phyloP scores from a whole-genome alignment of 2,329 filamentous ascomycete species.

The Beauveria sp. region DNA sequence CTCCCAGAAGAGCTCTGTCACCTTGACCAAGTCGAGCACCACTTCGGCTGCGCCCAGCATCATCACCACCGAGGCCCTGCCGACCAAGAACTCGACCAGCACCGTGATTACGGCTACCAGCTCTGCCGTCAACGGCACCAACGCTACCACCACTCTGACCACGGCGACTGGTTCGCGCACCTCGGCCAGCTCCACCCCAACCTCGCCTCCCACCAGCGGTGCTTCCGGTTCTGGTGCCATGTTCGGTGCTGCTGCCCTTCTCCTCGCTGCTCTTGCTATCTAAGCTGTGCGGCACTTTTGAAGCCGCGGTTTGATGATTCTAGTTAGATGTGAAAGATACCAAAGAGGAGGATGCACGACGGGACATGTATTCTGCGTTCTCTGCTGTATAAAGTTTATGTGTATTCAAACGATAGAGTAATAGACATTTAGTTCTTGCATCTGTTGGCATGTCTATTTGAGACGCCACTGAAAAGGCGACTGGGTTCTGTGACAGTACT shows the following conservation, averaged over 20 bases:
- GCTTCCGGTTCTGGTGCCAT: constrained; percentile 16
- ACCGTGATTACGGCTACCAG: constrained; percentile 12
- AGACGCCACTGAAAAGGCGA: no score
- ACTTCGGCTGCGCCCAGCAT: constrained; percentile 19
- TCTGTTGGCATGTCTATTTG: no score
- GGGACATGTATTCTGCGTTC: not conserved
- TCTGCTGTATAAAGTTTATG: not conserved
- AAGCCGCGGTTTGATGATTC: not conserved
- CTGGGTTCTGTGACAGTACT: not conserved
- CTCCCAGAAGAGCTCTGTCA: constrained; percentile 12
- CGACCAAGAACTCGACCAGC: constrained; percentile 7
- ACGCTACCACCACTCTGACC: constrained; percentile 17
- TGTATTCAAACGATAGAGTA: not conserved
- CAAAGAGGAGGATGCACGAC: not conserved
- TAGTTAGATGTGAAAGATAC: not conserved
- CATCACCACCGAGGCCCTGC: constrained; percentile 14
- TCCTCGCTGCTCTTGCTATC: constrained; percentile 3
- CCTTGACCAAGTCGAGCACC: constrained; percentile 14
- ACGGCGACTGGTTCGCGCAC: constrained; percentile 12
- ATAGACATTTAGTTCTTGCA: not conserved
- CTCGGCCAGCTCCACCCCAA: constrained; percentile 3
- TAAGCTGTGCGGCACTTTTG: not conserved
- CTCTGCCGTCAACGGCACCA: constrained; percentile 8
- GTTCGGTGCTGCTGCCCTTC: constrained; percentile 10
- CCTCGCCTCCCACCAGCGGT: constrained; percentile 13